Base-by-base conservation (phyloP, 1,139 yeast species). In the Magnusiomyces magnusii region DNA sequence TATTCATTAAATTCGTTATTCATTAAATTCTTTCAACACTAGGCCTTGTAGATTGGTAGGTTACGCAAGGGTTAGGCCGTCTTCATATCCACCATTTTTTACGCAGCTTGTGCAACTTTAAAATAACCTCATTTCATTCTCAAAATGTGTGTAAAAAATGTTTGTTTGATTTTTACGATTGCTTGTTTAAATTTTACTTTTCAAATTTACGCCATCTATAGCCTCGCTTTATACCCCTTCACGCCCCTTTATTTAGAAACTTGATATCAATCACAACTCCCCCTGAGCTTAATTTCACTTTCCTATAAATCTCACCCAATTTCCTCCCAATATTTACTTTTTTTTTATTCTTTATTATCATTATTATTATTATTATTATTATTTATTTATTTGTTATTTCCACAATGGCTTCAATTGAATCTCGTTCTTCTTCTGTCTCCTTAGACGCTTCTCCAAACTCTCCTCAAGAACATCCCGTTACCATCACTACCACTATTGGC, bases 401-500 rank as follows among this genome's bases (percentile, higher is more conserved):
- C 13, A 31, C 27, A 36, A 49, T 47, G 52, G 41, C 47, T n/a
- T 34, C 51, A 15, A 39, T 10, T 17, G 10, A 39, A 15, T 39
- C 44, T n/a, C 17, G 19, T n/a, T n/a, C 19, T 39, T 9, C 19
- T 17, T 39, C 19, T 10, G 19, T 39, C 44, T 39, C 19, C 5
- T 39, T 39, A 9, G 19, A 39, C 44, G 27, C 49, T 44, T 53
- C 55, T 44, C n/a, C 51, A 23, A 53, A 39, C n/a, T 24, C 56
- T 50, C 41, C 51, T 44, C 53, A 27, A 24, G 52, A 21, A 36
- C 50, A 17, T 19, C 25, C 60, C 13, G 51, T 57, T 34, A 56
- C 60, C 10, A 60, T 60, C 55, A 60, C 60, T n/a, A 58, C 62
- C 2, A 60, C 62, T 17, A 44, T 56, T 13, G 60, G 60, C 1